Percentiles rank a stretch among this genome's conserved stretches.
phyloP scores from a whole-genome alignment of 1,284 basidiomycete species.

The Sporisorium exsertum region DNA sequence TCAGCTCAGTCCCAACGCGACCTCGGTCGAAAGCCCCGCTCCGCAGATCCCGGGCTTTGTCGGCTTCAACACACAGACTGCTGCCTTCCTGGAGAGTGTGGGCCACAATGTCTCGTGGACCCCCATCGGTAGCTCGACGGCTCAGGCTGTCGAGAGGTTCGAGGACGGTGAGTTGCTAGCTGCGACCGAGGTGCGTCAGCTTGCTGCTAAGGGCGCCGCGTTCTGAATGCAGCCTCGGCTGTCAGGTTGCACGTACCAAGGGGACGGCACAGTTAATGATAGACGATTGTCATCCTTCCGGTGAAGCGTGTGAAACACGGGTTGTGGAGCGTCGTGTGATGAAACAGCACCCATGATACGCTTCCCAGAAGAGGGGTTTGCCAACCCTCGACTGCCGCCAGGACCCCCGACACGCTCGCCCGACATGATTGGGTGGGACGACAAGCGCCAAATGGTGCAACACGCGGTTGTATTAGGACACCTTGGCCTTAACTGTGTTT shows the following conservation, averaged over 20 bases:
- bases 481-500: too few species aligned
- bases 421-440: background rate
- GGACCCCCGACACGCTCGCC: background rate
- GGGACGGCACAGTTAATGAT: background rate
- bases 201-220: slow-evolving; percentile 58
- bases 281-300: background rate
- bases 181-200: slow-evolving; percentile 60
- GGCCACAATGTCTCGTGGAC: slow-evolving; percentile 69
- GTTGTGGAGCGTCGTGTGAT: background rate
- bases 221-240: slow-evolving; percentile 12
- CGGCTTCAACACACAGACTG: slow-evolving; percentile 70
- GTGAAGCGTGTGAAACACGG: background rate
- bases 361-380: background rate
- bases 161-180: slow-evolving; percentile 42
- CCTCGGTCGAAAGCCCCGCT: slow-evolving; percentile 67
- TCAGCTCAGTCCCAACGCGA: slow-evolving; percentile 68
- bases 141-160: slow-evolving; percentile 58
- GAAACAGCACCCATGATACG: too few species aligned
- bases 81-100: slow-evolving; percentile 56
- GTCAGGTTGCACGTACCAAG: background rate
- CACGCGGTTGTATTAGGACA: too few species aligned
- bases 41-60: slow-evolving; percentile 52
- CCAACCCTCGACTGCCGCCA: background rate
- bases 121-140: slow-evolving; percentile 53
- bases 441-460: background rate